phyloP scores from a whole-genome alignment of 192 early-diverging fungal species.

The Allomyces arbusculus region DNA sequence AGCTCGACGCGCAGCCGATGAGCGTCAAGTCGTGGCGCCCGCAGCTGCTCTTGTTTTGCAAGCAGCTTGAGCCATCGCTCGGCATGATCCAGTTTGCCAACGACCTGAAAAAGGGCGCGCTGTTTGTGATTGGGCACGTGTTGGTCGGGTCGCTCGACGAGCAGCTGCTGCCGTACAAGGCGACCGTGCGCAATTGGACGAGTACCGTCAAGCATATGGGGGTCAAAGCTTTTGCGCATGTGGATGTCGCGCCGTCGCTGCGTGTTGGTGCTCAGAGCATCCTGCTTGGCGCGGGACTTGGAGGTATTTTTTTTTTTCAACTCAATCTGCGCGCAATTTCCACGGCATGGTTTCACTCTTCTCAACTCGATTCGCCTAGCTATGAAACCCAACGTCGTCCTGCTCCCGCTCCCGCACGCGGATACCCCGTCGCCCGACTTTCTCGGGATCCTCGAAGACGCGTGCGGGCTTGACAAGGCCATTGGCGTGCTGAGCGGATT shows the following conservation, averaged over 20 bases:
- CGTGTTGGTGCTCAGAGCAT: slow-evolving; percentile 30
- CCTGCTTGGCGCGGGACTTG: slow-evolving; percentile 38
- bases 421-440: no score
- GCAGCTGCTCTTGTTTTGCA: slow-evolving; percentile 40
- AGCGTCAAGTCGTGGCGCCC: slow-evolving; percentile 55
- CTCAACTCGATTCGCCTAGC: no score
- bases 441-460: no score
- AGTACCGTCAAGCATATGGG: slow-evolving; percentile 29
- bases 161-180: slow-evolving; percentile 21
- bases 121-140: slow-evolving; percentile 43
- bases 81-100: slow-evolving; percentile 45
- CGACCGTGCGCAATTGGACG: slow-evolving; percentile 36
- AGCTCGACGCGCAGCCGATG: slow-evolving; percentile 38
- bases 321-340: no score
- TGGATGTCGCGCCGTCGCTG: slow-evolving; percentile 25
- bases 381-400: no score
- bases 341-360: no score
- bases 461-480: no score
- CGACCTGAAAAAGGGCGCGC: slow-evolving; percentile 44
- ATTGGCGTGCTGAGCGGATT: no score
- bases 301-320: no score
- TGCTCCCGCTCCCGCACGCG: no score
- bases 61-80: slow-evolving; percentile 32
- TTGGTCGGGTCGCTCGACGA: slow-evolving; percentile 30
- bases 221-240: slow-evolving; percentile 44